Evolutionary conservation across 129 eudicot species (phyloP).

Genomic region (Cynara cardunculus): DNA sequence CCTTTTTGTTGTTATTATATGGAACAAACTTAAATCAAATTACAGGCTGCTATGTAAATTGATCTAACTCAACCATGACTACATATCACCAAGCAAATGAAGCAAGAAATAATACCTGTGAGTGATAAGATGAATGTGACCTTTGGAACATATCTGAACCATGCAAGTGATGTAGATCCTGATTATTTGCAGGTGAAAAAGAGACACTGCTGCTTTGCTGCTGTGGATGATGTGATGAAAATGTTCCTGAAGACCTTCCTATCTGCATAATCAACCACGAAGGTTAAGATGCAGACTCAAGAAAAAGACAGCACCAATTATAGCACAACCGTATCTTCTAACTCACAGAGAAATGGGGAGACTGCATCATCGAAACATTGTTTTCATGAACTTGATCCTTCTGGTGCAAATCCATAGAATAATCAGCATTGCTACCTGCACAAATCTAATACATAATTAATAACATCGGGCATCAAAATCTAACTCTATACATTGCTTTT

Average conservation of each 20-base stretch:
- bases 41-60: too few species aligned
- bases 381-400: constrained; percentile 85
- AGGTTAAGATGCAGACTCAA: neutral
- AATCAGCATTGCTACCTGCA: constrained; percentile 86
- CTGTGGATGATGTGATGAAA: constrained; percentile 74
- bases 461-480: neutral
- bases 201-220: constrained; percentile 60
- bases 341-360: constrained; percentile 88
- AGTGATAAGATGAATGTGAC: constrained; percentile 56
- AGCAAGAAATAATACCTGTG: constrained; percentile 44
- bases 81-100: neutral
- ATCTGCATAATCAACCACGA: constrained; percentile 34
- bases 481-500: neutral
- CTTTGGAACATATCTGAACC: constrained; percentile 71
- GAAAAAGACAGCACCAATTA: neutral
- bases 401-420: constrained; percentile 81
- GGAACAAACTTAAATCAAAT: neutral
- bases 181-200: constrained; percentile 56
- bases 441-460: constrained; percentile 26
- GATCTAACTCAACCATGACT: neutral
- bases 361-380: constrained; percentile 71
- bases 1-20: neutral
- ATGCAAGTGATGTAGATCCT: constrained; percentile 69
- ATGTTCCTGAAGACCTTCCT: constrained; percentile 78
- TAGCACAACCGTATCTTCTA: neutral